Evolutionary conservation across 78 protist species (phyloP).

Genomic region (Pelomyxa schiedti): DNA sequence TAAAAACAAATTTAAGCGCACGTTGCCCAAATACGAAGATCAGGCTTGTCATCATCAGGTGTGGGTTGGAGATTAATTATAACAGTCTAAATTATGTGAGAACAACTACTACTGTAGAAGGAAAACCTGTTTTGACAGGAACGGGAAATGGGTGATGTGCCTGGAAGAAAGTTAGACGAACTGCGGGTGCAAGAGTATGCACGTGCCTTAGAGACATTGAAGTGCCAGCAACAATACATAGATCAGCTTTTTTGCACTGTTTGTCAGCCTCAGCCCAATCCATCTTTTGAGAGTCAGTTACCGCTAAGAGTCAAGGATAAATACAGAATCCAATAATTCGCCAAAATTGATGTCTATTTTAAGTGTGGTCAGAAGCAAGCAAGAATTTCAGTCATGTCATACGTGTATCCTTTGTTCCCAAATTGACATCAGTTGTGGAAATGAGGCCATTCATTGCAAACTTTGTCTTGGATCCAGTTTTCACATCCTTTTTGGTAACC

Average conservation of each 20-base stretch:
- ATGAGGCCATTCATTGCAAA: not conserved
- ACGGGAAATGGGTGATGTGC: constrained; percentile 9
- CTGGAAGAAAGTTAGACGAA: no score
- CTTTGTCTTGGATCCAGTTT: not conserved
- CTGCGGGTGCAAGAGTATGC: no score
- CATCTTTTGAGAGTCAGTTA: no score
- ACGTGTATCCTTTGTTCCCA: not conserved
- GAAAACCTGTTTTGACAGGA: not conserved
- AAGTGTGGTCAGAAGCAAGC: no score
- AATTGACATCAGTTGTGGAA: not conserved
- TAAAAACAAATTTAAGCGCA: no score
- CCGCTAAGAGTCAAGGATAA: no score
- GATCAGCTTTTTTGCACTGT: not conserved
- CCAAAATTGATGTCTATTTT: constrained; percentile 1
- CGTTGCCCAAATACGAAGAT: constrained; percentile 5
- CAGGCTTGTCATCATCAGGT: constrained; percentile 1
- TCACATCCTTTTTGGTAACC: not conserved
- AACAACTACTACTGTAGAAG: no score
- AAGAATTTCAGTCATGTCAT: no score
- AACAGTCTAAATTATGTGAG: no score
- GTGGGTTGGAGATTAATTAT: constrained; percentile 1
- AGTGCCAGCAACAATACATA: constrained; percentile 1
- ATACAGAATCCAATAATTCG: not conserved
- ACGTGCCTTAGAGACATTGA: constrained; percentile 6
- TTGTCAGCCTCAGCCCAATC: constrained; percentile 1